A percentile compares a stretch with the other conserved stretches of the same genome.
Evolutionary conservation across 2,329 filamentous ascomycete genomes (phyloP).

Genomic region (Epichloe coenophiala): DNA sequence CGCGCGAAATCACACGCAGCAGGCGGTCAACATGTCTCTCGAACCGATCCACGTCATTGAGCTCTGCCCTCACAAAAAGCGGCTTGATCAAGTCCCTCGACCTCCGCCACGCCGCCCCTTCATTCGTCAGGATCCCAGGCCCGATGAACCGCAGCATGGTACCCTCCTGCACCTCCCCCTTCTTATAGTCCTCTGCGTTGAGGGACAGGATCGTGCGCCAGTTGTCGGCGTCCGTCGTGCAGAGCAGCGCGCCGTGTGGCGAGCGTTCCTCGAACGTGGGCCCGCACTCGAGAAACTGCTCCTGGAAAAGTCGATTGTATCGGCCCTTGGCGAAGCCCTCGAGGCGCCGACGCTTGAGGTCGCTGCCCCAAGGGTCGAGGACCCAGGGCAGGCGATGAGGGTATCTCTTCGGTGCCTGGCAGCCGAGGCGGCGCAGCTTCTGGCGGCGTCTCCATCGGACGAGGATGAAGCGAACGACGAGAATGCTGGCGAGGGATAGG

Average conservation of each 20-base stretch:
- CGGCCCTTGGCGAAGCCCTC: not conserved
- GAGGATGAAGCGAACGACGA: not conserved
- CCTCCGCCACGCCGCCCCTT: not conserved
- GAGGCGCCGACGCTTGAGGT: not conserved
- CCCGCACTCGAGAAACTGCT: not conserved
- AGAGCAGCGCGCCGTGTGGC: not conserved
- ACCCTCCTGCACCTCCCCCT: not conserved
- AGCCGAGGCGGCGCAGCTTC: not conserved
- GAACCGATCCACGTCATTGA: not conserved
- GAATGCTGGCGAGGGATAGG: not conserved
- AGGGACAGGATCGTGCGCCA: not conserved
- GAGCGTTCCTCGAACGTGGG: constrained; percentile 4
- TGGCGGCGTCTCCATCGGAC: not conserved
- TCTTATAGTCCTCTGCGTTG: not conserved
- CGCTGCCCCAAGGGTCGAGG: constrained; percentile 1
- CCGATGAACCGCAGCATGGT: not conserved
- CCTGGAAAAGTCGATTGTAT: not conserved
- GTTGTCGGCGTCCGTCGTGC: constrained; percentile 2
- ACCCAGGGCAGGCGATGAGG: constrained; percentile 3
- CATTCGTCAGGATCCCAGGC: constrained; percentile 1
- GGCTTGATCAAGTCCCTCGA: not conserved
- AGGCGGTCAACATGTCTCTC: constrained; percentile 3
- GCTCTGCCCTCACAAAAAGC: constrained; percentile 1
- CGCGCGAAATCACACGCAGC: not conserved
- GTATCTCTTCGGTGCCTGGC: not conserved